Base-by-base conservation (phyloP, 192 early-diverging fungal genomes). In the Gorgonomyces haynaldii region DNA sequence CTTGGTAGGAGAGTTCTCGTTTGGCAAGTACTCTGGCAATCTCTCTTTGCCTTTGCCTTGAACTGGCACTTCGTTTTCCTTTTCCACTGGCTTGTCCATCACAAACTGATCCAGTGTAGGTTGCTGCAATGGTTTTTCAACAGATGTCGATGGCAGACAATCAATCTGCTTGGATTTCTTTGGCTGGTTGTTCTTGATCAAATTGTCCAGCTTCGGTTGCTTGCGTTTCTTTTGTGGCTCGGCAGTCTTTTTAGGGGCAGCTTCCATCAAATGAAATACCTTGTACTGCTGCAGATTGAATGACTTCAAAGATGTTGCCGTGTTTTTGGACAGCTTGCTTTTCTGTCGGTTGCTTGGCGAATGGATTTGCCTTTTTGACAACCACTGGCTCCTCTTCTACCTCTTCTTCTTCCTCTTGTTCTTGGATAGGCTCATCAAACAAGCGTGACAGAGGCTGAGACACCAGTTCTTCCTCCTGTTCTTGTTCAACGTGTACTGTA, bases 201-300 rank as follows among this genome's bases (percentile, higher is more conserved):
- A 41, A 6, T 23, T 23, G 20, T 41, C 39, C 39, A 43, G 16
- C 13, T 23, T 43, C 6, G 23, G 25, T 16, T 43, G 42, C 1
- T 43, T 43, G n/a, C 42, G 42, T 43, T 43, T 43, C 26, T 43
- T 43, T 41, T 19, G 19, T 21, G 20, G 21, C 24, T 7, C 0
- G 5, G 20, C 39, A 41, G n/a, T 23, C 24, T 41, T 41, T 41
- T 41, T 23, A 3, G 21, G 21, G 10, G 21, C 39, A n/a, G 39
- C 21, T 6, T 3, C n/a, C n/a, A n/a, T n/a, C n/a, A n/a, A n/a
- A n/a, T n/a, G n/a, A n/a, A n/a, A n/a, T n/a, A n/a, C n/a, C n/a
- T n/a, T n/a, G n/a, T n/a, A n/a, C n/a, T n/a, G n/a, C n/a, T n/a
- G n/a, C n/a, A n/a, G 39, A 41, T 41, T 41, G 8, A 41, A 21